Conservation (phyloP, 1,139 yeast genomes). For the Kluyveromyces sp. region DNA sequence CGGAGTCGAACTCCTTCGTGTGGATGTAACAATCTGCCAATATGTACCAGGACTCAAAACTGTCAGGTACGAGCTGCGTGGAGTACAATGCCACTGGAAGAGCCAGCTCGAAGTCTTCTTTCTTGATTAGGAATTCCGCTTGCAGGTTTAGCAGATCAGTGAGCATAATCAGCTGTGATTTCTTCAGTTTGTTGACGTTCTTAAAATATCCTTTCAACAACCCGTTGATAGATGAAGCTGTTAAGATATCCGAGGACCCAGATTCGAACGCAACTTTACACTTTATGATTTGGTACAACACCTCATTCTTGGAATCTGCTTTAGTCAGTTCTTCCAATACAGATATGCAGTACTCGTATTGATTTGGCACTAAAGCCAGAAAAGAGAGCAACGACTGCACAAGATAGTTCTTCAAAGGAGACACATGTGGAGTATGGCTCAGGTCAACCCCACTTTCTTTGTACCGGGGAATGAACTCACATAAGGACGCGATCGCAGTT, state of each 20-base stretch:
- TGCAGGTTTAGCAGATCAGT: slow-evolving; percentile 54
- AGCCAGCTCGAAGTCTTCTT: slow-evolving; percentile 65
- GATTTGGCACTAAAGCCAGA: slow-evolving; percentile 53
- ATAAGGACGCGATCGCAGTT: slow-evolving; percentile 53
- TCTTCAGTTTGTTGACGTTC: slow-evolving; percentile 1
- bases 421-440: slow-evolving; percentile 44
- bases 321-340: slow-evolving; percentile 41
- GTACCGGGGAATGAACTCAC: slow-evolving; percentile 60
- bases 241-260: slow-evolving; percentile 62
- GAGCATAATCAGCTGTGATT: slow-evolving; percentile 47
- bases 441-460: slow-evolving; percentile 55
- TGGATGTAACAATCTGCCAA: slow-evolving; percentile 68
- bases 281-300: slow-evolving; percentile 46
- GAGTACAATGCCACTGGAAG: slow-evolving; percentile 66
- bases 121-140: slow-evolving; percentile 62
- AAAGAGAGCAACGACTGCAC: slow-evolving; percentile 68
- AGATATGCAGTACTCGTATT: slow-evolving; percentile 52
- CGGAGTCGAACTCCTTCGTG: slow-evolving; percentile 63
- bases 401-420: slow-evolving; percentile 60
- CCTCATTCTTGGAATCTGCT: slow-evolving; percentile 44
- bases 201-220: slow-evolving; percentile 36
- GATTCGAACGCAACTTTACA: slow-evolving; percentile 25
- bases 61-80: slow-evolving; percentile 76
- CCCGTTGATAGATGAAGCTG: slow-evolving; percentile 54
- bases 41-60: slow-evolving; percentile 75